Conservation (phyloP, 2,329 filamentous ascomycete genomes). For the Lasiodiplodia hormozganensis region DNA sequence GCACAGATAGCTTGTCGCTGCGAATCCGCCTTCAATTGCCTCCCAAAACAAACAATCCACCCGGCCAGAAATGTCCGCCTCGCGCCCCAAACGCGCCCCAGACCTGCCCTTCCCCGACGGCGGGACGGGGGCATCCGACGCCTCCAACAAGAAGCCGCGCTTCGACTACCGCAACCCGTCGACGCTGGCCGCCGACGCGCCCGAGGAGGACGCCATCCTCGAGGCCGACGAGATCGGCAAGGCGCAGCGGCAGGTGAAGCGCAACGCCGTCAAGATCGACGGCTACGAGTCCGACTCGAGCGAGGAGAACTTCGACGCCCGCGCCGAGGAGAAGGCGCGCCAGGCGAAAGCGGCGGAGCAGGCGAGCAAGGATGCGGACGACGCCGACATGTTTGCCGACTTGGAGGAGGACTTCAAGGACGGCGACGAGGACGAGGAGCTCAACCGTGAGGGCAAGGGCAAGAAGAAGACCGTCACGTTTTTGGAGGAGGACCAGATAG, state of each 20-base stretch:
- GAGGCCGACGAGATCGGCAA: slow-evolving; percentile 92
- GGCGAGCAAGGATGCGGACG: slow-evolving; percentile 66
- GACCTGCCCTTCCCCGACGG: slow-evolving; percentile 66
- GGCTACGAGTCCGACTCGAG: slow-evolving; percentile 95
- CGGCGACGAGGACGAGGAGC: slow-evolving; percentile 61
- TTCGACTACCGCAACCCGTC: slow-evolving; percentile 97
- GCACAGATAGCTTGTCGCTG: neutral
- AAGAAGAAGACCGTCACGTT: slow-evolving; percentile 68
- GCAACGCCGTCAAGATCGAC: slow-evolving; percentile 93
- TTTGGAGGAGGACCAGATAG: slow-evolving; percentile 69
- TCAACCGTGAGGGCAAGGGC: slow-evolving; percentile 59
- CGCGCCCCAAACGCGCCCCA: slow-evolving; percentile 71
- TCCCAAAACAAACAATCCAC: neutral
- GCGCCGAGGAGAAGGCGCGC: slow-evolving; percentile 67
- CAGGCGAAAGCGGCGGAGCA: slow-evolving; percentile 51
- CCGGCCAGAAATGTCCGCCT: slow-evolving; percentile 50
- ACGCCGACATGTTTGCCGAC: slow-evolving; percentile 84
- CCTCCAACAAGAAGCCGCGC: slow-evolving; percentile 79
- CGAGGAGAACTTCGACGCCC: slow-evolving; percentile 84
- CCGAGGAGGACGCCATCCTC: slow-evolving; percentile 77
- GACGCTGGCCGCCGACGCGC: slow-evolving; percentile 81
- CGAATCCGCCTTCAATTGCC: neutral
- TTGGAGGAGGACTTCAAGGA: slow-evolving; percentile 65
- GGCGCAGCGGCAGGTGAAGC: slow-evolving; percentile 73
- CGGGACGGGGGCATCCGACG: slow-evolving; percentile 48